Conservation (phyloP, 257 asterid species). For the Echites panduratus region DNA sequence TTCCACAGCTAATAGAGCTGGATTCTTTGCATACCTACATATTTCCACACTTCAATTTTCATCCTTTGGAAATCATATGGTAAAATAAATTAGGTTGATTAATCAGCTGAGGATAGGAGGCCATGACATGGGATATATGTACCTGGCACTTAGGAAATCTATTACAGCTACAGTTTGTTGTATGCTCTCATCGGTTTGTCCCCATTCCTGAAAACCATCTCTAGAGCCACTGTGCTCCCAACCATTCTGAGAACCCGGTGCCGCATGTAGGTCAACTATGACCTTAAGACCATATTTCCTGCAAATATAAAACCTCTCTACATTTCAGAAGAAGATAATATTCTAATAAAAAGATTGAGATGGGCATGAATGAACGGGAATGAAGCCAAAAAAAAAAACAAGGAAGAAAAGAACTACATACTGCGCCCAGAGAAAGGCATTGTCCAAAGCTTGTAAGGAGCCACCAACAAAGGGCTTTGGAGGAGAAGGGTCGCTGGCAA, state of each 20-base stretch:
- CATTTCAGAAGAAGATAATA: too few relatives aligned
- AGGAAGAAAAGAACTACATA: too few relatives aligned
- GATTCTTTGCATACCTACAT: conserved; percentile 45
- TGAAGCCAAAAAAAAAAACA: too few relatives aligned
- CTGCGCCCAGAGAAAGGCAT: conserved; percentile 70
- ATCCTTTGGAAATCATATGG: too few relatives aligned
- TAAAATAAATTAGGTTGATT: too few relatives aligned
- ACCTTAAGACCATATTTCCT: conserved; percentile 62
- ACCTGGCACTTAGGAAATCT: conserved; percentile 46
- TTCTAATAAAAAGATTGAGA: too few relatives aligned
- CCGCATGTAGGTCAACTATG: conserved; percentile 62
- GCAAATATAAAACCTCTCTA: conserved; percentile 30
- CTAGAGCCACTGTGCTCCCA: conserved; percentile 60
- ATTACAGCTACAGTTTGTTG: conserved; percentile 50
- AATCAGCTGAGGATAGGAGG: not conserved
- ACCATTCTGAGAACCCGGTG: conserved; percentile 78
- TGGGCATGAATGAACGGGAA: too few relatives aligned
- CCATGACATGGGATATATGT: conserved; percentile 15
- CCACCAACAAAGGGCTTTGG: conserved; percentile 69
- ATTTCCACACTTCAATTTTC: not conserved
- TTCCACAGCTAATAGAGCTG: conserved; percentile 58
- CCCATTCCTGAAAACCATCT: conserved; percentile 79
- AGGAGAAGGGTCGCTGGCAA: conserved; percentile 52
- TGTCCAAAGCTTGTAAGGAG: conserved; percentile 54
- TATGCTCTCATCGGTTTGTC: conserved; percentile 42